A percentile compares a stretch with the other conserved stretches of the same genome.
These are phyloP conservation scores for Boletus rubropictus DNA, from an alignment of 768 basidiomycete species.

Conservation along the genomic window DNA sequence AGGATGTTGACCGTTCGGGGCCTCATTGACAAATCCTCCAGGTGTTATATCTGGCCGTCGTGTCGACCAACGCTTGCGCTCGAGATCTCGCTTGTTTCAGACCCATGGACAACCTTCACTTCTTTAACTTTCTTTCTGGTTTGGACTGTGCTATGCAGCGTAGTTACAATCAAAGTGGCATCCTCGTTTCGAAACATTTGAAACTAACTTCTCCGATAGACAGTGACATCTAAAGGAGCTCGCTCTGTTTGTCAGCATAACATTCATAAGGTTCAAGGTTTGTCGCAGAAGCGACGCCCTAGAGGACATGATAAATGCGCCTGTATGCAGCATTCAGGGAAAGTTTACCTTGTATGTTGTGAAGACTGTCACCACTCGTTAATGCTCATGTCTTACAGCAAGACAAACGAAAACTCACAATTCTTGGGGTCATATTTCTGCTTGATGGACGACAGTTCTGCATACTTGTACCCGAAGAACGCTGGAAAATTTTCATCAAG, in stretches of 20 bases:
- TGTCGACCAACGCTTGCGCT: no score
- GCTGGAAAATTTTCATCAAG: neutral
- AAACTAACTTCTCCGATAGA: neutral
- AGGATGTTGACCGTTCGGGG: no score
- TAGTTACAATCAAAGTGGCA: conserved; percentile 2
- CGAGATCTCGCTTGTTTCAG: no score
- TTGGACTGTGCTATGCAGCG: neutral
- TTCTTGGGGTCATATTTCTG: conserved; percentile 20
- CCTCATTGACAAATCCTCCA: no score
- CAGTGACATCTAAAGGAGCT: neutral
- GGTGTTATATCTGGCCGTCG: no score
- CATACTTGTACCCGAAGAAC: conserved; percentile 21
- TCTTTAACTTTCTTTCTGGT: conserved; percentile 2
- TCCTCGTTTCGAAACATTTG: neutral
- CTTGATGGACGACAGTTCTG: conserved; percentile 14
- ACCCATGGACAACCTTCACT: no score
- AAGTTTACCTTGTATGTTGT: conserved; percentile 14
- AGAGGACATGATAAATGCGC: neutral
- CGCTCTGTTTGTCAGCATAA: neutral
- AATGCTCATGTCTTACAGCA: neutral
- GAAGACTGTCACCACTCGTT: conserved; percentile 10
- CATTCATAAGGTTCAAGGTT: conserved; percentile 3
- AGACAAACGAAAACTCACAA: conserved; percentile 6
- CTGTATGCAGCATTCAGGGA: neutral
- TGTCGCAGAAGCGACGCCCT: conserved; percentile 5